Percentiles rank a stretch among this genome's conserved stretches.
Evolutionary conservation across 331 rosid species (phyloP).

Genomic region (Acacia concinna): DNA sequence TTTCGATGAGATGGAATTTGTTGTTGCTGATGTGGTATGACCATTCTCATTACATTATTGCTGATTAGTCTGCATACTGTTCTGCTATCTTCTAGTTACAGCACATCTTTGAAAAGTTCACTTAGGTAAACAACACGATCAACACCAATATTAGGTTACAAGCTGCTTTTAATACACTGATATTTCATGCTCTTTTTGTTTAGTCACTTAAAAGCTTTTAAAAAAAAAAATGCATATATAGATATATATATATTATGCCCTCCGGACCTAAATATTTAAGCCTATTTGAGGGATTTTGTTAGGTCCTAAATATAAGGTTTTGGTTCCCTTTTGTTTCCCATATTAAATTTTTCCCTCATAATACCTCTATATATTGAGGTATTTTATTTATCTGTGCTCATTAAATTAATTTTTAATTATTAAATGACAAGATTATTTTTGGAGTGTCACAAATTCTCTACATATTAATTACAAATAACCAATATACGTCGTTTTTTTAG

Average conservation of each 20-base stretch:
- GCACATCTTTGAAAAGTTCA: background rate
- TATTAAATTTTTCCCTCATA: background rate
- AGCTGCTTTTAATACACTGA: background rate
- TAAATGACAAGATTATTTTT: background rate
- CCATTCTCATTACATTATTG: slow-evolving; percentile 7
- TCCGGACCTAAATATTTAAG: background rate
- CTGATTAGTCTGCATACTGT: background rate
- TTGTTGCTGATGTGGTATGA: slow-evolving; percentile 92
- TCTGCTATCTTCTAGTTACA: background rate
- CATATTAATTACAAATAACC: background rate
- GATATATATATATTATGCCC: background rate
- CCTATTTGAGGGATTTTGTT: background rate
- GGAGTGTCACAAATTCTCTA: background rate
- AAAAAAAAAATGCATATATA: no score
- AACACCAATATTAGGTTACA: background rate
- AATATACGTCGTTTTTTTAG: no score
- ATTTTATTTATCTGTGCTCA: background rate
- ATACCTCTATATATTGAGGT: background rate
- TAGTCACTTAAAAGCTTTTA: background rate
- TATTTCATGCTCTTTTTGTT: background rate
- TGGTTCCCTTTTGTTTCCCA: background rate
- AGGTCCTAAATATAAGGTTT: background rate
- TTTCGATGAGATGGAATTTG: slow-evolving; percentile 88
- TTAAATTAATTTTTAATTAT: background rate
- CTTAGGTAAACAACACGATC: background rate